Base-by-base conservation (phyloP, 2,329 filamentous ascomycete genomes). In the Magnaporthales sp. region DNA sequence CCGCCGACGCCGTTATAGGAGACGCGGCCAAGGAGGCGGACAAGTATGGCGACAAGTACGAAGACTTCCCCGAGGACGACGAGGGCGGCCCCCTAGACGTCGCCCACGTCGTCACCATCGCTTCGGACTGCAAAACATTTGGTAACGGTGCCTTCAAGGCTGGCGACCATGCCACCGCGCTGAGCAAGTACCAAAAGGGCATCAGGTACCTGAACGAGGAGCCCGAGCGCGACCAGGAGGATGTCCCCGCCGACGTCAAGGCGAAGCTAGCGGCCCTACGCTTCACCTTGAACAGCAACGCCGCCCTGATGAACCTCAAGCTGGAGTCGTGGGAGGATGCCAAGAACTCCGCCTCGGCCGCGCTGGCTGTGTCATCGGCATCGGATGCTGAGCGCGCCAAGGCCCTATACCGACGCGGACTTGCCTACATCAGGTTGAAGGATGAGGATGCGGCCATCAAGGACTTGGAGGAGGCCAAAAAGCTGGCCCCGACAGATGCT, bases 131-230 rank as follows among this genome's bases (percentile, higher is more conserved):
- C 78, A 99, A 99, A 81, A 91, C 91, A 46, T 95, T 90, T 75
- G 95, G 95, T 72, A 98, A 96, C 82, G 88, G 88, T 72, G 93
- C 93, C 1, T 97, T 97, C 85, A 97, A 97, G 83, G 81, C 80
- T 29, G 88, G 88, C 56, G 86, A 97, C 72, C 74, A 90, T 54
- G 77, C 82, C 51, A 79, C 91, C 32, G 94, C 89, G 1, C 82
- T 98, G 29, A 88, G 90, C 68, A 99, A 99, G 81, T 99, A 99
- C 80, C 88, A 96, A 77, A 99, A 99, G 82, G 93, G 88, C 22
- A 80, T 97, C 68, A 88, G 93, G 72, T 97, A 97, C 77, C 82
- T 97, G 68, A 91, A 94, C 77, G 91, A 96, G 77, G 91, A 93
- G 74, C 90, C 91, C 0, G 87, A 91, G 63, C 78, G 86, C 13